These are phyloP conservation scores for Cladophialophora bantiana DNA, from an alignment of 2,329 filamentous ascomycete genomes.

Conservation along the genomic window DNA sequence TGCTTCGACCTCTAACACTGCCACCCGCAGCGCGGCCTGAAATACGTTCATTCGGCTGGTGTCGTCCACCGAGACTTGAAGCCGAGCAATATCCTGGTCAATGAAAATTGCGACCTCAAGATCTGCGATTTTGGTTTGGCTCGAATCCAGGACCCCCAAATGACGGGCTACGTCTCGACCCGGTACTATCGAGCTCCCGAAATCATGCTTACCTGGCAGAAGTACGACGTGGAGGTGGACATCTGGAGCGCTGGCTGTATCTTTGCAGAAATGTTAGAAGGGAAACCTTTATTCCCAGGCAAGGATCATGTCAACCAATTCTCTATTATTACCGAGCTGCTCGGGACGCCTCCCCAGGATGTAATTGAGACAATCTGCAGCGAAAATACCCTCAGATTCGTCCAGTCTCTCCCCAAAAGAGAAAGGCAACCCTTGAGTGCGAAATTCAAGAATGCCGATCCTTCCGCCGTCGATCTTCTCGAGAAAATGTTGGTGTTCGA, in stretches of 20 bases:
- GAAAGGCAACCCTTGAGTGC: slow-evolving; percentile 83
- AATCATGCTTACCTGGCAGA: slow-evolving; percentile 99
- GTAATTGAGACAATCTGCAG: slow-evolving; percentile 98
- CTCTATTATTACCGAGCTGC: slow-evolving; percentile 96
- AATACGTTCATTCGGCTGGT: slow-evolving; percentile 98
- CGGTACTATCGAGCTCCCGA: slow-evolving; percentile 98
- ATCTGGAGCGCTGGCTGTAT: slow-evolving; percentile 99
- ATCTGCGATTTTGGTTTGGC: slow-evolving; percentile 99
- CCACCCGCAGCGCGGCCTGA: slow-evolving; percentile 78
- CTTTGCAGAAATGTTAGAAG: slow-evolving; percentile 98
- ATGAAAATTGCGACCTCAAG: slow-evolving; percentile 99
- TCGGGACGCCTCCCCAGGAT: slow-evolving; percentile 96
- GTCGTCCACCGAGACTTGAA: slow-evolving; percentile 98
- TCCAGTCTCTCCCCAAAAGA: slow-evolving; percentile 94
- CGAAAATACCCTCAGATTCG: slow-evolving; percentile 96
- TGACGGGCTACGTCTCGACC: slow-evolving; percentile 99
- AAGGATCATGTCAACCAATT: slow-evolving; percentile 99
- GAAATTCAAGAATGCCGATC: slow-evolving; percentile 96
- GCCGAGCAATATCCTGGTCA: slow-evolving; percentile 98
- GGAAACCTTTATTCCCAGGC: slow-evolving; percentile 96
- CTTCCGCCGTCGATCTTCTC: slow-evolving; percentile 88
- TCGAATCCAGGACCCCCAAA: slow-evolving; percentile 97
- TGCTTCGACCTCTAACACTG: slow-evolving; percentile 28
- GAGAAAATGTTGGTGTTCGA: slow-evolving; percentile 99
- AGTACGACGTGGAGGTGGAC: slow-evolving; percentile 98